Evolutionary conservation across 495 filamentous ascomycete species (phyloP).

Genomic region (Penicillium argentinense): DNA sequence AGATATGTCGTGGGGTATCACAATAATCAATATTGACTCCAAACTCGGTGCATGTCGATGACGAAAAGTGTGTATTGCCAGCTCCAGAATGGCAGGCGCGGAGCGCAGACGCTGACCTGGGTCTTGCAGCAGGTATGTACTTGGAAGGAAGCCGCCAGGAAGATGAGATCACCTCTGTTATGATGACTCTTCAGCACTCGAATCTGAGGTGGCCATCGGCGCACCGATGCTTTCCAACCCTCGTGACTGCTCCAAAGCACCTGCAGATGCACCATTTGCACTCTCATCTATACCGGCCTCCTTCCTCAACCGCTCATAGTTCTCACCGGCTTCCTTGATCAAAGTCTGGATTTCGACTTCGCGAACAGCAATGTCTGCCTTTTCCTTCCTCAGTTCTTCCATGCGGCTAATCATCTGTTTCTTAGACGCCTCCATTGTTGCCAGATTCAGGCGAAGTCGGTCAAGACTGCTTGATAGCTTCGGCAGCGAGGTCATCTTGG

Average conservation of each 20-base stretch:
- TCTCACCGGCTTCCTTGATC: slow-evolving; percentile 78
- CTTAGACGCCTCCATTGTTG: slow-evolving; percentile 54
- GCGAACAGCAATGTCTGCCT: slow-evolving; percentile 65
- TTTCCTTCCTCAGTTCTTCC: slow-evolving; percentile 63
- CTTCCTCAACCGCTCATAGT: slow-evolving; percentile 62
- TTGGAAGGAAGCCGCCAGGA: not conserved
- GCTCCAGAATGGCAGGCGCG: slow-evolving; percentile 1
- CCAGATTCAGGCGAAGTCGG: slow-evolving; percentile 50
- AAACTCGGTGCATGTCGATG: no score
- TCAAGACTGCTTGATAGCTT: slow-evolving; percentile 50
- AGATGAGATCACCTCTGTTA: not conserved
- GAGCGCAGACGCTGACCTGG: no score
- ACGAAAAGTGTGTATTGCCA: no score
- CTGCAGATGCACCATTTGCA: slow-evolving; percentile 24
- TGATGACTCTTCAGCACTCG: slow-evolving; percentile 31
- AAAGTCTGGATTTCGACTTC: slow-evolving; percentile 80
- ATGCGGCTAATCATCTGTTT: slow-evolving; percentile 55
- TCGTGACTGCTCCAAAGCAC: slow-evolving; percentile 34
- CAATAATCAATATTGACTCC: slow-evolving; percentile 15
- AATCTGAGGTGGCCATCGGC: slow-evolving; percentile 27
- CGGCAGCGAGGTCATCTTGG: slow-evolving; percentile 59
- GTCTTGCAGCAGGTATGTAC: no score
- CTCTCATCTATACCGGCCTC: slow-evolving; percentile 49
- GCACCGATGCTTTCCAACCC: slow-evolving; percentile 45
- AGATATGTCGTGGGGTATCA: slow-evolving; percentile 24